These are phyloP conservation scores for Hyaloperonospora arabidopsidis DNA, from an alignment of 352 stramenopile species.

Conservation along the genomic window DNA sequence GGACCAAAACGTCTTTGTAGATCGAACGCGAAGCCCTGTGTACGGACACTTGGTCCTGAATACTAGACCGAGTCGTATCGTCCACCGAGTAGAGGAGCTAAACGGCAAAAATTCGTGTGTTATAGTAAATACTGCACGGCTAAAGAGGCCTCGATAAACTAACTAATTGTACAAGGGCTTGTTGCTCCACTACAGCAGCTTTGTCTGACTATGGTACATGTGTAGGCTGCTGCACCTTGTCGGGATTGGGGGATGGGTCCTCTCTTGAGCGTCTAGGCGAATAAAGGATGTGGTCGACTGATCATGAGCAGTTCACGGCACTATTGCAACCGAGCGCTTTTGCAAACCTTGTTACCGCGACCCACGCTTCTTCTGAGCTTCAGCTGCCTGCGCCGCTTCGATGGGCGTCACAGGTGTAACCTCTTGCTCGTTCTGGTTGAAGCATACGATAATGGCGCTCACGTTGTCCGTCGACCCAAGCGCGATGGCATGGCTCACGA, in stretches of 20 bases:
- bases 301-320: too few relatives aligned
- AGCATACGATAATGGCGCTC: conserved; percentile 68
- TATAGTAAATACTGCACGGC: conserved; percentile 28
- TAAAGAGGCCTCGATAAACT: conserved; percentile 20
- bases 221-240: conserved; percentile 21
- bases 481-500: conserved; percentile 75
- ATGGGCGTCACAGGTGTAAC: conserved; percentile 30
- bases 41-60: too few relatives aligned
- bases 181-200: conserved; percentile 10
- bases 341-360: conserved; percentile 3
- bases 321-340: conserved; percentile 3
- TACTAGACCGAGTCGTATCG: too few relatives aligned
- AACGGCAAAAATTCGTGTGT: conserved; percentile 12
- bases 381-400: conserved; percentile 22
- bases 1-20: too few relatives aligned
- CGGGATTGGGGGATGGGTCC: neutral
- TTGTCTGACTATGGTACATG: conserved; percentile 29
- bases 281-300: too few relatives aligned
- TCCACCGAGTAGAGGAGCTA: too few relatives aligned
- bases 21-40: too few relatives aligned
- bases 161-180: conserved; percentile 29
- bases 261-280: too few relatives aligned
- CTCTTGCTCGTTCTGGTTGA: conserved; percentile 53
- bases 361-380: conserved; percentile 27
- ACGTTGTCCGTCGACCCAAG: conserved; percentile 81